Conservation (phyloP, 140 eudicot genomes). For the Flaveria floridana region DNA sequence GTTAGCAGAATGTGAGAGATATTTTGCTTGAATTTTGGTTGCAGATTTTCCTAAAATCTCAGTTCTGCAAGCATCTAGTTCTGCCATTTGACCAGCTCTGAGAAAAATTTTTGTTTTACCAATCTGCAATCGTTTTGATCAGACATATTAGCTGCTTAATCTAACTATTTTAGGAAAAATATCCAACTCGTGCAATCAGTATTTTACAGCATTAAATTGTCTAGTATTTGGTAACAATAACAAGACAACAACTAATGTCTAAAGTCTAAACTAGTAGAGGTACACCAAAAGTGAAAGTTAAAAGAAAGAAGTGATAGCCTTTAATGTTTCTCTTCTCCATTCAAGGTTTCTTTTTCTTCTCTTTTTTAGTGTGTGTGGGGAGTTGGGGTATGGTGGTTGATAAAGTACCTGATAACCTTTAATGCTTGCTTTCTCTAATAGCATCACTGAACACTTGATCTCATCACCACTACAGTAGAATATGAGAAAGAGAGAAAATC, state of each 20-base stretch:
- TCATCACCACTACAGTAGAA: slow-evolving; percentile 50
- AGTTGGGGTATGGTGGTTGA: background rate
- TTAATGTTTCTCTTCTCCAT: background rate
- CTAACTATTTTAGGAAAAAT: slow-evolving; percentile 14
- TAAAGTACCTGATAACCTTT: slow-evolving; percentile 80
- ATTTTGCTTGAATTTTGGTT: slow-evolving; percentile 52
- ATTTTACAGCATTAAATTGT: background rate
- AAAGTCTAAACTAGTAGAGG: background rate
- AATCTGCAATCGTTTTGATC: slow-evolving; percentile 46
- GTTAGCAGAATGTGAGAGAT: slow-evolving; percentile 46
- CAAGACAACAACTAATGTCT: background rate
- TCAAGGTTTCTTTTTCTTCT: background rate
- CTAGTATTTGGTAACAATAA: background rate
- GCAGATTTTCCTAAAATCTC: slow-evolving; percentile 81
- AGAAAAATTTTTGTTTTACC: slow-evolving; percentile 89
- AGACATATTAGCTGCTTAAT: slow-evolving; percentile 11
- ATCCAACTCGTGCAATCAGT: background rate
- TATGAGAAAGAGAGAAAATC: background rate
- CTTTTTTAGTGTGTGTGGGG: background rate
- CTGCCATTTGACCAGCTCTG: slow-evolving; percentile 98
- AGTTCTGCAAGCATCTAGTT: slow-evolving; percentile 66
- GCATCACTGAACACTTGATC: slow-evolving; percentile 44
- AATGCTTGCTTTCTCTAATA: slow-evolving; percentile 57
- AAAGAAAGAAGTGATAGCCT: background rate
- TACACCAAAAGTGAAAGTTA: background rate